These are phyloP conservation scores for Fusarium sp. DNA, from an alignment of 2,329 filamentous ascomycete species.

Conservation along the genomic window DNA sequence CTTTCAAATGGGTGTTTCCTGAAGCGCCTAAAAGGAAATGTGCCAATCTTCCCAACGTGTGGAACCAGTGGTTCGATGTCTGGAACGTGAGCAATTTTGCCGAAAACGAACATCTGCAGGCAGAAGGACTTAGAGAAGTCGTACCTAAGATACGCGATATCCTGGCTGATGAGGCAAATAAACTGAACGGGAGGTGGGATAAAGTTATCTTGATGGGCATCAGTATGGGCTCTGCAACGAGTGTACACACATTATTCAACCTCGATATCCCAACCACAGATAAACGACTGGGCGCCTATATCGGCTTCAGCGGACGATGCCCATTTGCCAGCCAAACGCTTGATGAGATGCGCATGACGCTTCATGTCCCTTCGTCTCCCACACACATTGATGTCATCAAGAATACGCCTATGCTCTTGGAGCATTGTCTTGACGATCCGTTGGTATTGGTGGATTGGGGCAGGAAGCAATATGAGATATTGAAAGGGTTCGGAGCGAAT, in stretches of 20 bases:
- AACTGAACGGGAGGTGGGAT: conserved; percentile 54
- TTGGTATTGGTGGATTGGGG: conserved; percentile 56
- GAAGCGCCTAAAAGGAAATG: conserved; percentile 52
- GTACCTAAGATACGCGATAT: conserved; percentile 50
- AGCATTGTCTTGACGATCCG: conserved; percentile 60
- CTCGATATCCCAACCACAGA: conserved; percentile 42
- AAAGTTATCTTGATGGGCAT: conserved; percentile 59
- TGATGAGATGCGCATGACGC: conserved; percentile 41
- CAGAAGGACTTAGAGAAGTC: conserved; percentile 55
- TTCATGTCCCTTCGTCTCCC: not conserved
- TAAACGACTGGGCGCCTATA: conserved; percentile 48
- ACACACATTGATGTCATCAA: conserved; percentile 46
- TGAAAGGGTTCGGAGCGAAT: conserved; percentile 54
- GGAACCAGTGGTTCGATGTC: conserved; percentile 65
- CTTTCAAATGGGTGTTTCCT: conserved; percentile 64
- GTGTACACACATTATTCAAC: conserved; percentile 54
- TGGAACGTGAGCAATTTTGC: conserved; percentile 56
- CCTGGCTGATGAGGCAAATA: conserved; percentile 51
- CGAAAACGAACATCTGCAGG: conserved; percentile 58
- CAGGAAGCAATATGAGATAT: conserved; percentile 49
- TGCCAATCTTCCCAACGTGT: conserved; percentile 40
- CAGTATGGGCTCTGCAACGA: conserved; percentile 59
- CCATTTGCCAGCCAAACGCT: conserved; percentile 52
- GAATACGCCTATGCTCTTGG: conserved; percentile 58
- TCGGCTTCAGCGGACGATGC: conserved; percentile 55